Evolutionary conservation across 108 stramenopile genomes (phyloP).

Genomic region (Schizochytrium sp.): DNA sequence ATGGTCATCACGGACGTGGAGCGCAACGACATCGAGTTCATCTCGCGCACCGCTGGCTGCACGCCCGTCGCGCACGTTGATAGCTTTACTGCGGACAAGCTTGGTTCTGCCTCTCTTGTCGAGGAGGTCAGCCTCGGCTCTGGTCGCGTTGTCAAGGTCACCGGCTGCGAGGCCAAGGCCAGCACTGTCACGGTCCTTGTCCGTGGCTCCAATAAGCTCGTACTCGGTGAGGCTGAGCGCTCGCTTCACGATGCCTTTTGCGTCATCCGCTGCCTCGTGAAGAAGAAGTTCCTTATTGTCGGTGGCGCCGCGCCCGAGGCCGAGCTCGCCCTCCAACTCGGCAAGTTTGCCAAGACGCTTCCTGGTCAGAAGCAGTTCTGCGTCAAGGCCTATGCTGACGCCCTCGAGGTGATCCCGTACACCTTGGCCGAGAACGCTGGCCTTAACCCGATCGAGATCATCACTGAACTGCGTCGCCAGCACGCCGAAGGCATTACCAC

Average conservation of each 20-base stretch:
- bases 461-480: constrained; percentile 82
- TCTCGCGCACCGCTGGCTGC: constrained; percentile 83
- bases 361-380: constrained; percentile 90
- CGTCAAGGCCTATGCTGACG: constrained; percentile 91
- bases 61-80: constrained; percentile 91
- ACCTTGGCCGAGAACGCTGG: constrained; percentile 99
- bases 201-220: constrained; percentile 89
- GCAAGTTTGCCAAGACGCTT: constrained; percentile 64
- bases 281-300: constrained; percentile 85
- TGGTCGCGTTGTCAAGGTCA: constrained; percentile 90
- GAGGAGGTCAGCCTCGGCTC: constrained; percentile 84
- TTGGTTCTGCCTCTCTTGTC: constrained; percentile 72
- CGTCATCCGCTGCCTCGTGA: constrained; percentile 88
- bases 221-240: constrained; percentile 95
- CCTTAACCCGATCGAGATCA: constrained; percentile 90
- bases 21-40: constrained; percentile 87
- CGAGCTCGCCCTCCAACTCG: constrained; percentile 72
- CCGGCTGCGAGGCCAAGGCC: constrained; percentile 79
- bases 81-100: constrained; percentile 75
- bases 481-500: constrained; percentile 73
- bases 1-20: constrained; percentile 96
- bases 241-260: constrained; percentile 98
- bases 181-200: constrained; percentile 69
- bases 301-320: constrained; percentile 98
- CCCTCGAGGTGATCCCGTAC: constrained; percentile 94